A percentile compares a stretch with the other conserved stretches of the same genome.
Evolutionary conservation across 768 basidiomycete species (phyloP).

Genomic region (Tulasnella sp.): DNA sequence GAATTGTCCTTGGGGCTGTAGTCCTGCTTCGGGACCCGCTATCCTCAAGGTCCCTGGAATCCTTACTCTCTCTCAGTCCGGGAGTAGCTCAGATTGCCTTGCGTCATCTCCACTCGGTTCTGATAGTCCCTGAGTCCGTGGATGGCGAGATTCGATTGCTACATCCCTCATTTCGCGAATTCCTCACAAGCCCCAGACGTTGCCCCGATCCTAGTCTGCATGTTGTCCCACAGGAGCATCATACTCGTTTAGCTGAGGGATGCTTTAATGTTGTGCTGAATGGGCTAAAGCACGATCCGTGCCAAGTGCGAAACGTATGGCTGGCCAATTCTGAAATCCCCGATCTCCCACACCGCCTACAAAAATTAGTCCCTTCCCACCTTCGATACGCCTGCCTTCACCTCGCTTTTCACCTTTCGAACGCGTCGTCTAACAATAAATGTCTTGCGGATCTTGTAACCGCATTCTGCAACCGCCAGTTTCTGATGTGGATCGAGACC

Average conservation of each 20-base stretch:
- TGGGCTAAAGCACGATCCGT: not conserved
- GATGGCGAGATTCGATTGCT: slow-evolving; percentile 11
- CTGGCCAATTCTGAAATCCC: not conserved
- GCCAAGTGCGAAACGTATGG: not conserved
- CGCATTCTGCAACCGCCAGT: not conserved
- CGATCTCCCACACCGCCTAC: slow-evolving; percentile 7
- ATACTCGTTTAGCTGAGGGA: not conserved
- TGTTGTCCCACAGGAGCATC: not conserved
- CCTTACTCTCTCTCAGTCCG: not conserved
- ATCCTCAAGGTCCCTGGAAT: not conserved
- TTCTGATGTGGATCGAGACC: slow-evolving; percentile 10
- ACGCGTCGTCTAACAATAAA: not conserved
- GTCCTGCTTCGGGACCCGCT: slow-evolving; percentile 9
- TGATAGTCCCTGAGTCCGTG: not conserved
- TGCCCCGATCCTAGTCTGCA: not conserved
- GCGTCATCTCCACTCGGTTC: slow-evolving; percentile 11
- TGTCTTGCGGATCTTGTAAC: not conserved
- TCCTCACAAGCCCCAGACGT: not conserved
- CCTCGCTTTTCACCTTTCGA: not conserved
- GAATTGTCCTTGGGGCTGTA: slow-evolving; percentile 8
- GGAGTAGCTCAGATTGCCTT: not conserved
- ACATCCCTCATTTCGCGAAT: slow-evolving; percentile 32
- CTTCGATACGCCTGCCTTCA: not conserved
- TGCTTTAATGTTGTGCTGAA: not conserved
- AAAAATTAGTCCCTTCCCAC: not conserved